Evolutionary conservation across 225 moss, liverwort and hornwort genomes (phyloP).

Genomic region (Lunularia cruciata): DNA sequence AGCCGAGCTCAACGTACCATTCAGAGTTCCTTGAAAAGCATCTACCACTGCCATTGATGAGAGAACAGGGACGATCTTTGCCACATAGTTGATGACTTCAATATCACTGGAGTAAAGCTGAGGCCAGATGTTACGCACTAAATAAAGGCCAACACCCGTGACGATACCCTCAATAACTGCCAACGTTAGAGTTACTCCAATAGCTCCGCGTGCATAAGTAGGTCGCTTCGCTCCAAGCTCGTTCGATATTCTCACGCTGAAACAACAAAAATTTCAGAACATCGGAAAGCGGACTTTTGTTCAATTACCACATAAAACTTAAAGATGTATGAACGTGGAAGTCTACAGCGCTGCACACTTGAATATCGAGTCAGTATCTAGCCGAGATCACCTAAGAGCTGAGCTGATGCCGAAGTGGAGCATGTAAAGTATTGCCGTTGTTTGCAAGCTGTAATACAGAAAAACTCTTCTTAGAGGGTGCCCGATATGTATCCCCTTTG

Average conservation of each 20-base stretch:
- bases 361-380: background rate
- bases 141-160: constrained; percentile 32
- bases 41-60: constrained; percentile 48
- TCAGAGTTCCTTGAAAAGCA: constrained; percentile 55
- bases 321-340: too few relatives aligned
- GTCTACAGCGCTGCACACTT: too few relatives aligned
- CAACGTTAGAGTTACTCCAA: constrained; percentile 34
- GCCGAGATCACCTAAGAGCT: constrained; percentile 40
- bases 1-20: constrained; percentile 41
- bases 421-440: constrained; percentile 59
- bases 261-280: background rate
- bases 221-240: constrained; percentile 72
- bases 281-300: background rate
- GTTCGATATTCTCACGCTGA: constrained; percentile 58
- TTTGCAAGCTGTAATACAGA: constrained; percentile 44
- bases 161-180: constrained; percentile 47
- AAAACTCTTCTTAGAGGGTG: too few relatives aligned
- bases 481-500: too few relatives aligned
- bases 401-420: constrained; percentile 59
- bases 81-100: constrained; percentile 49
- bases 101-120: constrained; percentile 44
- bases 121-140: constrained; percentile 47
- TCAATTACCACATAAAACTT: background rate
- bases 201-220: constrained; percentile 53
- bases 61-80: constrained; percentile 41